Percentiles rank a stretch among this genome's conserved stretches.
These are phyloP conservation scores for Arachis hypogaea DNA, from an alignment of 306 rosid genomes.

Conservation along the genomic window DNA sequence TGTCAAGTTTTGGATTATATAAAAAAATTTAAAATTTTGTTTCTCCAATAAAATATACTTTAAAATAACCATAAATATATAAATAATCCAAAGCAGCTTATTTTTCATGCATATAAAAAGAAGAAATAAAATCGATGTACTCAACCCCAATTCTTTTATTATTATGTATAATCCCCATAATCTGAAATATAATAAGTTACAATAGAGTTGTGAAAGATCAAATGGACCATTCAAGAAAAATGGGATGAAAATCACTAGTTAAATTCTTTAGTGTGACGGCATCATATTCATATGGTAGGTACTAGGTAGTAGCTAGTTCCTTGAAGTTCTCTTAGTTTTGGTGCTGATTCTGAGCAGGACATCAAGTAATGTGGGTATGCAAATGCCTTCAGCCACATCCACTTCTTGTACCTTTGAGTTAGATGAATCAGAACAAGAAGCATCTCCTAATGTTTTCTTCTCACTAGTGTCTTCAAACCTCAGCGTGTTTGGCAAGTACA, in stretches of 20 bases:
- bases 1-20: no score
- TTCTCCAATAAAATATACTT: background rate
- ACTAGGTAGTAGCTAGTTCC: conserved; percentile 11
- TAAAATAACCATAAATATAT: background rate
- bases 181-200: conserved; percentile 23
- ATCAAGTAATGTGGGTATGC: conserved; percentile 55
- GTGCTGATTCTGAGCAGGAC: conserved; percentile 53
- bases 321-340: conserved; percentile 57
- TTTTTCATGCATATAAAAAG: no score
- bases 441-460: conserved; percentile 36
- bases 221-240: conserved; percentile 32
- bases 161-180: background rate
- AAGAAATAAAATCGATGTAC: background rate
- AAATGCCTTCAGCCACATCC: conserved; percentile 49
- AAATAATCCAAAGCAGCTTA: background rate
- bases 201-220: background rate
- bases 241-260: background rate
- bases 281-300: background rate
- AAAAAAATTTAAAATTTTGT: background rate
- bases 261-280: background rate
- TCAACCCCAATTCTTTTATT: background rate
- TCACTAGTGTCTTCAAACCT: conserved; percentile 47
- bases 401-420: conserved; percentile 39
- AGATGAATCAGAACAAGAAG: conserved; percentile 34
- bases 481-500: conserved; percentile 52